These are phyloP conservation scores for Patellaria atrata DNA, from an alignment of 495 filamentous ascomycete genomes.

Conservation along the genomic window DNA sequence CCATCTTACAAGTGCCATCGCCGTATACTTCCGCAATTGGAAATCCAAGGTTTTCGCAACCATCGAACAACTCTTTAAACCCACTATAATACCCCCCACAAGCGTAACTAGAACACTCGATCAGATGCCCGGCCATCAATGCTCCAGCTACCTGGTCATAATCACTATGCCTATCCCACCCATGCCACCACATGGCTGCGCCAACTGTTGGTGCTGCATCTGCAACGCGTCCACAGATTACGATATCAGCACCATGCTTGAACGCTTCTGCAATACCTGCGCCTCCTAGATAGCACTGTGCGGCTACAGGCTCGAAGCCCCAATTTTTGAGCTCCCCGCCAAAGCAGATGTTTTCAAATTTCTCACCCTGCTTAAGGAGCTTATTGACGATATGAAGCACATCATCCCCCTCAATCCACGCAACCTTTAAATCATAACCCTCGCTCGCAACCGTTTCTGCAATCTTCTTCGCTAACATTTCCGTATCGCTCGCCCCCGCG, in stretches of 20 bases:
- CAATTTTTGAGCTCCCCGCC: constrained; percentile 35
- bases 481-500: constrained; percentile 39
- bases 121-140: constrained; percentile 40
- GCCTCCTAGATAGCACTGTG: constrained; percentile 29
- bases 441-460: constrained; percentile 30
- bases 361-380: constrained; percentile 26
- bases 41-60: constrained; percentile 37
- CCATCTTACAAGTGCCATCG: constrained; percentile 30
- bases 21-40: constrained; percentile 39
- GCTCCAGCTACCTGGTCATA: constrained; percentile 37
- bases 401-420: constrained; percentile 41
- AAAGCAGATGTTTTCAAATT: constrained; percentile 38
- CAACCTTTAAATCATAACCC: constrained; percentile 35
- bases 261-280: constrained; percentile 25
- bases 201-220: constrained; percentile 24
- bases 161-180: constrained; percentile 22
- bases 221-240: constrained; percentile 27
- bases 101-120: constrained; percentile 43
- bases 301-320: constrained; percentile 40
- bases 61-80: constrained; percentile 33
- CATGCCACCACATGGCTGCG: constrained; percentile 25
- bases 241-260: constrained; percentile 27
- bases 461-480: constrained; percentile 34
- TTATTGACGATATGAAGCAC: constrained; percentile 32
- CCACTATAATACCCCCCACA: constrained; percentile 42